phyloP scores from a whole-genome alignment of 495 filamentous ascomycete species.

The Aspergillus hancockii region DNA sequence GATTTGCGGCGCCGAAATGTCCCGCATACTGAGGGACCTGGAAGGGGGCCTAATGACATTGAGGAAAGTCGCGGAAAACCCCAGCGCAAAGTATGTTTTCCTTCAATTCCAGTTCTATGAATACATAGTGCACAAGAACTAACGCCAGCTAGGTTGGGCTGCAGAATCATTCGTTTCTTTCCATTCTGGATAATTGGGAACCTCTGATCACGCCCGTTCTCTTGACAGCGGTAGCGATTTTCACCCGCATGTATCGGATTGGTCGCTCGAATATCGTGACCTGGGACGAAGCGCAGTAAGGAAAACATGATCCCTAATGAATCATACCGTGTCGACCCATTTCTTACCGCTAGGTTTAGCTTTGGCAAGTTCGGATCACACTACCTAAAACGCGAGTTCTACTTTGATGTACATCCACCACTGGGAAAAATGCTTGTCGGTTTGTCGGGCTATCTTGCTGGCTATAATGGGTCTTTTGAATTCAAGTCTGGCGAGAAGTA shows the following conservation, averaged over 20 bases:
- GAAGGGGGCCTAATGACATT: constrained; percentile 36
- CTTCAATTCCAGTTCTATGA: not conserved
- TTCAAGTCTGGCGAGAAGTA: constrained; percentile 99
- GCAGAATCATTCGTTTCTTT: constrained; percentile 49
- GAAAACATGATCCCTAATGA: constrained; percentile 17
- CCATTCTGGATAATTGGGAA: constrained; percentile 76
- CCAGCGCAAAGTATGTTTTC: constrained; percentile 34
- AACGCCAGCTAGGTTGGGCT: constrained; percentile 4
- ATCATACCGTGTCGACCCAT: constrained; percentile 4
- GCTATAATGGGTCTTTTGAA: constrained; percentile 99
- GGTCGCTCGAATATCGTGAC: constrained; percentile 94
- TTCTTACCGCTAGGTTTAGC: constrained; percentile 51
- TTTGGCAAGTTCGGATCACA: constrained; percentile 99
- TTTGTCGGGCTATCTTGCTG: constrained; percentile 90
- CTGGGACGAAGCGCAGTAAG: constrained; percentile 98
- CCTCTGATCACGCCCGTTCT: constrained; percentile 83
- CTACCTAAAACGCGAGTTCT: constrained; percentile 98
- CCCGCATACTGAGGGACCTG: constrained; percentile 46
- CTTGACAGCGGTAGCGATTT: constrained; percentile 85
- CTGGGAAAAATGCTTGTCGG: constrained; percentile 98
- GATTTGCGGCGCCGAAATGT: constrained; percentile 78
- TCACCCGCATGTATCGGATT: constrained; percentile 94
- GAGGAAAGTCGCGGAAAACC: constrained; percentile 66
- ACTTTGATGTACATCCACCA: constrained; percentile 98
- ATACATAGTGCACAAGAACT: constrained; percentile 3